Percentiles rank a stretch among this genome's conserved stretches.
Conservation (phyloP, 2,329 filamentous ascomycete genomes). For the Macrophomina tecta region DNA sequence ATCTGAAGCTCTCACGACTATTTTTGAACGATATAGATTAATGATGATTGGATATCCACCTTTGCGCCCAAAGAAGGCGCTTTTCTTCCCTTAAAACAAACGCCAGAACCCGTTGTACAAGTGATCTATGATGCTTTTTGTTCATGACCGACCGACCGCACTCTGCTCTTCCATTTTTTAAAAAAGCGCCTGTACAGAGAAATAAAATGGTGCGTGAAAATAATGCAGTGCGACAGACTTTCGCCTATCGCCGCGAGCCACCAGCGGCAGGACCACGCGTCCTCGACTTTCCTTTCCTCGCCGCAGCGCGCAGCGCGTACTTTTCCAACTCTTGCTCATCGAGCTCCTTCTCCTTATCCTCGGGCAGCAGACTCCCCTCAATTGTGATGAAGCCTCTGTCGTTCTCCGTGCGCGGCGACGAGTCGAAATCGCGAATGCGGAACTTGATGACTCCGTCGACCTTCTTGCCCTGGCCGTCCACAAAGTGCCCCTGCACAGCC, state of each 20-base stretch:
- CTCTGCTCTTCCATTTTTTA: conserved; percentile 7
- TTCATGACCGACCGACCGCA: conserved; percentile 9
- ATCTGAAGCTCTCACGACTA: background rate
- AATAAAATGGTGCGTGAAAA: background rate
- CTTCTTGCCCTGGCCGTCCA: conserved; percentile 68
- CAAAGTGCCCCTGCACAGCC: conserved; percentile 71
- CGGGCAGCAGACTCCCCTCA: conserved; percentile 82
- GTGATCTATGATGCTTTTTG: conserved; percentile 19
- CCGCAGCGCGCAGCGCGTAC: conserved; percentile 21
- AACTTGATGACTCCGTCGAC: conserved; percentile 76
- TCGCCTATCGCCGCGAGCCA: conserved; percentile 7
- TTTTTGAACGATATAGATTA: conserved; percentile 20
- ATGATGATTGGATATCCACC: conserved; percentile 25
- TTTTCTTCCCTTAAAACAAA: conserved; percentile 11
- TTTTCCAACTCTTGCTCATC: conserved; percentile 25
- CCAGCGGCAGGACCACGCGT: background rate
- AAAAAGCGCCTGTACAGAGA: background rate
- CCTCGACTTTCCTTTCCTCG: conserved; percentile 14
- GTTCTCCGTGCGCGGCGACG: conserved; percentile 66
- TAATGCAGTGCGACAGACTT: background rate
- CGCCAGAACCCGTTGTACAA: conserved; percentile 7
- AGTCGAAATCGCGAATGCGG: conserved; percentile 83
- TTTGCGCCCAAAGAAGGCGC: conserved; percentile 15
- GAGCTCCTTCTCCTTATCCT: conserved; percentile 65
- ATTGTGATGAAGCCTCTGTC: conserved; percentile 81